These are phyloP conservation scores for Psilocybe cyanescens DNA, from an alignment of 768 basidiomycete genomes.

Conservation along the genomic window DNA sequence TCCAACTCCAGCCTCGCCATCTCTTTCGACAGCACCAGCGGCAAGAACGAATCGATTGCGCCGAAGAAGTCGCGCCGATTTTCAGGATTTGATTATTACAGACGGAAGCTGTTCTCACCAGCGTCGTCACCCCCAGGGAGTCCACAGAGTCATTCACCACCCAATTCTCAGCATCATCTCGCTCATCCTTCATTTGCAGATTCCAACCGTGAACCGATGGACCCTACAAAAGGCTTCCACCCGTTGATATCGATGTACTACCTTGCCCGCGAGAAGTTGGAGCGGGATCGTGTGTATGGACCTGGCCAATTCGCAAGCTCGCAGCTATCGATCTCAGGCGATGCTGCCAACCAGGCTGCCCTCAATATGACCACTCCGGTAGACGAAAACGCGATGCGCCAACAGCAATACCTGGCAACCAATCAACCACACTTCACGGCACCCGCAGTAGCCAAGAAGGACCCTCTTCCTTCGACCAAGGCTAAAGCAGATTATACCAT, in stretches of 20 bases:
- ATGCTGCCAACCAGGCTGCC: constrained; percentile 17
- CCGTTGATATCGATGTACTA: constrained; percentile 96
- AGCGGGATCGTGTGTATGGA: constrained; percentile 93
- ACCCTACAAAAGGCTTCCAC: constrained; percentile 93
- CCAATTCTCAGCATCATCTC: constrained; percentile 60
- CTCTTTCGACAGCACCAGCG: constrained; percentile 54
- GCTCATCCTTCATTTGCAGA: constrained; percentile 50
- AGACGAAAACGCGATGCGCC: constrained; percentile 24
- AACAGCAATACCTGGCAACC: constrained; percentile 22
- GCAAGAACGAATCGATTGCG: constrained; percentile 39
- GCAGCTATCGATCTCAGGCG: constrained; percentile 64
- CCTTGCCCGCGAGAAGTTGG: constrained; percentile 93
- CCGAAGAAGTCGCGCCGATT: constrained; percentile 82
- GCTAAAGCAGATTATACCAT: constrained; percentile 77
- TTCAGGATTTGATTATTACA: constrained; percentile 93
- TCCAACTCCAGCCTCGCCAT: constrained; percentile 75
- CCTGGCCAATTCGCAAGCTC: constrained; percentile 93
- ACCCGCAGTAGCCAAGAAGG: constrained; percentile 28
- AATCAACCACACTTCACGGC: constrained; percentile 31
- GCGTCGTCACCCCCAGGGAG: constrained; percentile 47
- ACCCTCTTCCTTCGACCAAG: constrained; percentile 26
- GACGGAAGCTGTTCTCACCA: constrained; percentile 84
- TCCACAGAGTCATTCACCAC: constrained; percentile 56
- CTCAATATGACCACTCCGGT: constrained; percentile 25
- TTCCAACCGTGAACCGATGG: constrained; percentile 55